phyloP scores from a whole-genome alignment of 176 grass and related monocot genomes.

The Avena atlantica region DNA sequence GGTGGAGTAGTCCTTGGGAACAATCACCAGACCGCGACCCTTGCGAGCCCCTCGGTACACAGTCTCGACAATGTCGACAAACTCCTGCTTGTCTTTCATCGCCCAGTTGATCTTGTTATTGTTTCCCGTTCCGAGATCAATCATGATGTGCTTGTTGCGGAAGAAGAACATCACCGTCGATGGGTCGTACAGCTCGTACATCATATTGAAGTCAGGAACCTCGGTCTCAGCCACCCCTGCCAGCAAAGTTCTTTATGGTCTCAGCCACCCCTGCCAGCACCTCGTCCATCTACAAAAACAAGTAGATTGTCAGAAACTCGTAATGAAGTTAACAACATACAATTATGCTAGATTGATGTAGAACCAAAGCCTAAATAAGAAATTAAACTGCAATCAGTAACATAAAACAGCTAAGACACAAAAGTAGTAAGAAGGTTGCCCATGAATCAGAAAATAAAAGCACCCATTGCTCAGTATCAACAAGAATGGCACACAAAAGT shows the following conservation, averaged over 20 bases:
- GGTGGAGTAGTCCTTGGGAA: constrained; percentile 89
- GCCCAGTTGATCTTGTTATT: constrained; percentile 99
- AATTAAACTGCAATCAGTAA: constrained; percentile 1
- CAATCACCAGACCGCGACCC: constrained; percentile 81
- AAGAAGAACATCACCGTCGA: constrained; percentile 98
- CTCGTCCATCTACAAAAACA: constrained; percentile 77
- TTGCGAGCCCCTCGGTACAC: constrained; percentile 88
- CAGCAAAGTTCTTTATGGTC: constrained; percentile 92
- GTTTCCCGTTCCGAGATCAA: constrained; percentile 94
- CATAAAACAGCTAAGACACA: not conserved
- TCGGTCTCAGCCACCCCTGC: constrained; percentile 86
- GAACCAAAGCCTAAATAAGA: not conserved
- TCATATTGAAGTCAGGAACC: constrained; percentile 88
- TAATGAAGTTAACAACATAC: not conserved
- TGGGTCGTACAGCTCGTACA: constrained; percentile 93
- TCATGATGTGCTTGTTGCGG: constrained; percentile 98
- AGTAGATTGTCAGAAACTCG: not conserved
- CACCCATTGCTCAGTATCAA: too few species aligned
- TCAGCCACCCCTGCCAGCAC: constrained; percentile 75
- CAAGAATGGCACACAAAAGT: too few species aligned
- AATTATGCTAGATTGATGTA: not conserved
- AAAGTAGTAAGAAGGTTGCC: too few species aligned
- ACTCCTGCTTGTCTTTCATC: constrained; percentile 95
- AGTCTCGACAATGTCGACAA: constrained; percentile 93
- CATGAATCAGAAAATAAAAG: not conserved